Percentiles rank a stretch among this genome's conserved stretches.
Conservation (phyloP, 1,139 yeast genomes). For the Suhomyces bolitotheri region DNA sequence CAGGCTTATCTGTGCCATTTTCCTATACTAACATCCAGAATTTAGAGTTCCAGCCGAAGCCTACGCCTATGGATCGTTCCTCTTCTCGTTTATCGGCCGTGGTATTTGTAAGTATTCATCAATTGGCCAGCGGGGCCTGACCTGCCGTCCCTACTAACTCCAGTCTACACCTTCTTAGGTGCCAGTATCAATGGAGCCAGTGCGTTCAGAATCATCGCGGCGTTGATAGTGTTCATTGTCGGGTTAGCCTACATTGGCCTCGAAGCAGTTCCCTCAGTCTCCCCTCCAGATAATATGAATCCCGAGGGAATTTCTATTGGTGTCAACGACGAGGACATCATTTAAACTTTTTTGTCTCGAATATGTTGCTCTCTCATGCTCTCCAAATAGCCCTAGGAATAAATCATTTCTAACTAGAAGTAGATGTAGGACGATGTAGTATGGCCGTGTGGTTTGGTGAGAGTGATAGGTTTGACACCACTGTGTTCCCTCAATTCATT, state of each 20-base stretch:
- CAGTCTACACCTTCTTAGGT: conserved; percentile 67
- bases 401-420: no score
- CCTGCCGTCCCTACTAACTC: conserved; percentile 19
- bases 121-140: background rate
- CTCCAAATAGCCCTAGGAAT: no score
- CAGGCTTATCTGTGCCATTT: no score
- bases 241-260: conserved; percentile 62
- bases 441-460: no score
- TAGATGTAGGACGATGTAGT: no score
- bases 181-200: conserved; percentile 62
- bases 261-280: conserved; percentile 69
- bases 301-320: conserved; percentile 52
- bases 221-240: conserved; percentile 52
- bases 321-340: conserved; percentile 43
- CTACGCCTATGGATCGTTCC: conserved; percentile 71
- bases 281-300: conserved; percentile 75
- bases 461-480: no score
- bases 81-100: conserved; percentile 82
- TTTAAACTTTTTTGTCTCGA: conserved; percentile 19
- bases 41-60: conserved; percentile 68
- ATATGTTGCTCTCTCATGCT: no score
- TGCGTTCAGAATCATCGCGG: conserved; percentile 54
- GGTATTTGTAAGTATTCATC: conserved; percentile 56
- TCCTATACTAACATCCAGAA: conserved; percentile 38
- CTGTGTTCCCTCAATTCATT: no score